phyloP scores from a whole-genome alignment of 129 eudicot species.

The Arctium lappa region DNA sequence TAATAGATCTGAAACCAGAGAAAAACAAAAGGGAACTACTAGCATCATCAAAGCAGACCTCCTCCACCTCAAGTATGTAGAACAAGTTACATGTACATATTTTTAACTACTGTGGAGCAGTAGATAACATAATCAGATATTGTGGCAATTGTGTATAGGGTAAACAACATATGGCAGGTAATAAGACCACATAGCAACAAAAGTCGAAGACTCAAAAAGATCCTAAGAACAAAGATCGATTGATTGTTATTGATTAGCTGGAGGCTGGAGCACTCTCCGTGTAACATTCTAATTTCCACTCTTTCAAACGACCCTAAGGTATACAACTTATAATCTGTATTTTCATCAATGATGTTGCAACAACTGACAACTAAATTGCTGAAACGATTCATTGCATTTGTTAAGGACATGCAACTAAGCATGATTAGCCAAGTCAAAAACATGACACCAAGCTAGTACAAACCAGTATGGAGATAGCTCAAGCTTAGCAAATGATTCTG shows the following conservation, averaged over 20 bases:
- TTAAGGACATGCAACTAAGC: too few relatives aligned
- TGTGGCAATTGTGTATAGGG: not conserved
- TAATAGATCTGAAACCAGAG: not conserved
- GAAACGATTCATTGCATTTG: too few relatives aligned
- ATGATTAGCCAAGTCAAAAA: too few relatives aligned
- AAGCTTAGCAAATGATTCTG: too few relatives aligned
- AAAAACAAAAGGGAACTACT: constrained; percentile 1
- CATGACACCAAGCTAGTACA: too few relatives aligned
- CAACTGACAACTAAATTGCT: not conserved
- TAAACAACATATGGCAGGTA: not conserved
- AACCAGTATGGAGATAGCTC: too few relatives aligned
- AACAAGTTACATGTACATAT: not conserved
- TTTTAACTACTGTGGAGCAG: not conserved
- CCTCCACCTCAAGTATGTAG: not conserved
- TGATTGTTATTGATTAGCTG: not conserved
- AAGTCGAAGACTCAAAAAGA: constrained; percentile 1
- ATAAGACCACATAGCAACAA: not conserved
- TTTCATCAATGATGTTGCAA: too few relatives aligned
- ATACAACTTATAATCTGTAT: too few relatives aligned
- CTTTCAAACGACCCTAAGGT: not conserved
- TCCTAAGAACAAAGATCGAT: not conserved
- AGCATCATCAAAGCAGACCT: not conserved
- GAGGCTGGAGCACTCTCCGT: not conserved
- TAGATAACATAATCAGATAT: not conserved
- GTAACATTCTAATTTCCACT: constrained; percentile 3